phyloP scores from a whole-genome alignment of 768 basidiomycete species.

The Auricularia sp. region DNA sequence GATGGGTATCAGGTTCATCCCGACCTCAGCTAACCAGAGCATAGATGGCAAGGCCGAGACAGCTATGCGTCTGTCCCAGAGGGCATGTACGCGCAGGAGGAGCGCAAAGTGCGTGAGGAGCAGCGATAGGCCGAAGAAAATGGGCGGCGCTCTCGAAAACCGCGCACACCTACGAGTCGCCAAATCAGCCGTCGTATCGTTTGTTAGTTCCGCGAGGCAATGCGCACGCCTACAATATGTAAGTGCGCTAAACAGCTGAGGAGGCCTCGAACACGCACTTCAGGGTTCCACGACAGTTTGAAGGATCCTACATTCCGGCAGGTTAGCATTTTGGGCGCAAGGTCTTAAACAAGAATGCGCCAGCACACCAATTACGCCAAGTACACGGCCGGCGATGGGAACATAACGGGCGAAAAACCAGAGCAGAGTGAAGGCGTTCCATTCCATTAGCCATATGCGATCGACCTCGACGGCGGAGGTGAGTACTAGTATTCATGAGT shows the following conservation, averaged over 20 bases:
- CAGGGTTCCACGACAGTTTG: neutral
- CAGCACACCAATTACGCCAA: neutral
- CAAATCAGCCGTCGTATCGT: neutral
- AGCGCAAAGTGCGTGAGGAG: neutral
- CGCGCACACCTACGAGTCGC: neutral
- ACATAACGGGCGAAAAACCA: neutral
- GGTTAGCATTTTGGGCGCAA: neutral
- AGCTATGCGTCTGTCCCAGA: neutral
- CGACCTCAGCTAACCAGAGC: neutral
- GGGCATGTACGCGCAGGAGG: neutral
- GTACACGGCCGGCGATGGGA: neutral
- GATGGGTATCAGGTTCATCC: neutral
- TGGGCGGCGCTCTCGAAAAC: neutral
- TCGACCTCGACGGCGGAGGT: neutral
- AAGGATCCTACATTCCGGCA: neutral
- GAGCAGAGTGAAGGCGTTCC: neutral
- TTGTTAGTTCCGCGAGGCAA: no score
- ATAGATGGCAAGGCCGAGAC: neutral
- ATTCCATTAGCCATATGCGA: neutral
- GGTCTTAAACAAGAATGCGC: neutral
- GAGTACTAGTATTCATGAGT: neutral
- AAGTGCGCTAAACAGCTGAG: neutral
- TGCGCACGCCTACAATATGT: neutral
- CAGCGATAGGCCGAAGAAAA: neutral
- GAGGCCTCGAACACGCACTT: neutral